phyloP scores from a whole-genome alignment of 2,329 filamentous ascomycete genomes.

The Davidsoniella virescens region DNA sequence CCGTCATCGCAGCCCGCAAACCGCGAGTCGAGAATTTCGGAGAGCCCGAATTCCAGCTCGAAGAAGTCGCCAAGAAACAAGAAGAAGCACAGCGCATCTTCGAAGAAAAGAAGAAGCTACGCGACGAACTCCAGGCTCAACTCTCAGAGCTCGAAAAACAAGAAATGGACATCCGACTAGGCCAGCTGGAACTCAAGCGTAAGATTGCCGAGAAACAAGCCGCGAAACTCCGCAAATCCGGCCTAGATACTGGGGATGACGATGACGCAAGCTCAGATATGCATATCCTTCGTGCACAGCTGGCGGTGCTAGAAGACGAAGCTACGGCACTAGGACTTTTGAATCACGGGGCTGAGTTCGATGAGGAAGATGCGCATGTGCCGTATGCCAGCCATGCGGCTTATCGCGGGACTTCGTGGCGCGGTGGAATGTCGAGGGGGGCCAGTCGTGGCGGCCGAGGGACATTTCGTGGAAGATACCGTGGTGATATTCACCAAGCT shows the following conservation, averaged over 20 bases:
- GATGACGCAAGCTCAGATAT: constrained; percentile 31
- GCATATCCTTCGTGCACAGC: constrained; percentile 50
- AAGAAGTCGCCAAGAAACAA: constrained; percentile 52
- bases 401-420: constrained; percentile 10
- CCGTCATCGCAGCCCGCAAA: constrained; percentile 29
- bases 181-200: constrained; percentile 48
- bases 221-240: constrained; percentile 26
- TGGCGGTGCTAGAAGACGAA: constrained; percentile 58
- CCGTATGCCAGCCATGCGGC: background rate
- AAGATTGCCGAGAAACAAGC: constrained; percentile 46
- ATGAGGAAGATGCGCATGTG: constrained; percentile 25
- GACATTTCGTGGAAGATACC: constrained; percentile 15
- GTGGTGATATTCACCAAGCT: constrained; percentile 32
- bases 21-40: constrained; percentile 9
- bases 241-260: constrained; percentile 12
- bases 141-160: constrained; percentile 49
- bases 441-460: constrained; percentile 15
- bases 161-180: constrained; percentile 43
- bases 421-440: constrained; percentile 27
- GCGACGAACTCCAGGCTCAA: constrained; percentile 44
- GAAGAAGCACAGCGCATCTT: constrained; percentile 54
- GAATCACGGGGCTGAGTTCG: constrained; percentile 19
- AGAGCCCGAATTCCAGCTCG: constrained; percentile 41
- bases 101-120: constrained; percentile 47
- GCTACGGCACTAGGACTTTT: constrained; percentile 52